Evolutionary conservation across 768 basidiomycete genomes (phyloP), one percentile per base, ranked within the genome.

Genomic region (Leucosporidium scottii): DNA sequence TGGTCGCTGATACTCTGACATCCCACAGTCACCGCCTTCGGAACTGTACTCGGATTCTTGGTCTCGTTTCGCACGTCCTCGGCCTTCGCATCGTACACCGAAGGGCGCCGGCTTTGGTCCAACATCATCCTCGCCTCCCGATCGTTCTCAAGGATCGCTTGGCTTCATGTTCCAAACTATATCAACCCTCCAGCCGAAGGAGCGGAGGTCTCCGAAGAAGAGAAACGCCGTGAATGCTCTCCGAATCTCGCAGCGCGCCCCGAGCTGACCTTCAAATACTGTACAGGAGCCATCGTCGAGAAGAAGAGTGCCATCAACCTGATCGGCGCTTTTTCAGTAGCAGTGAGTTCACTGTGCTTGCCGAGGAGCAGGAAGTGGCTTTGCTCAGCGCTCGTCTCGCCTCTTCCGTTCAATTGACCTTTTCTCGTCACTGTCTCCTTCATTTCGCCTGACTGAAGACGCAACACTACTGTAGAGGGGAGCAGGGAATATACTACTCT

Each of bases 281-380:
- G 5, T 34, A 10, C 34, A 34, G 34, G 84, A 71, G 81, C 80
- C 23, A 76, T 85, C 7, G 82, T 88, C 54, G 87, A 88, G 79
- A 89, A 88, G 78, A 86, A 86, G 79, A 83, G 83, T 2, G 86
- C 87, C 82, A 81, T 89, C 65, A 87, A 87, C 73, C 75, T 89
- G 59, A 84, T 85, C 67, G 68, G 82, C 76, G 39, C 25, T 3
- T 54, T 28, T 0, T 5, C 34, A 8, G 39, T 44, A 44, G 39
- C 39, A 17, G 39, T 44, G 15, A 44, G 39, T 13, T n/a, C n/a
- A n/a, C n/a, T n/a, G n/a, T n/a, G n/a, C n/a, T n/a, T n/a, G n/a
- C n/a, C n/a, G n/a, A n/a, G n/a, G n/a, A n/a, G n/a, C n/a, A n/a
- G n/a, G n/a, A n/a, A n/a, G n/a, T n/a, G n/a, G n/a, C n/a, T n/a